Percentiles rank a stretch among this genome's conserved stretches.
phyloP scores from a whole-genome alignment of 805 yeast genomes.

The Sugiyamaella qingdaonensis region DNA sequence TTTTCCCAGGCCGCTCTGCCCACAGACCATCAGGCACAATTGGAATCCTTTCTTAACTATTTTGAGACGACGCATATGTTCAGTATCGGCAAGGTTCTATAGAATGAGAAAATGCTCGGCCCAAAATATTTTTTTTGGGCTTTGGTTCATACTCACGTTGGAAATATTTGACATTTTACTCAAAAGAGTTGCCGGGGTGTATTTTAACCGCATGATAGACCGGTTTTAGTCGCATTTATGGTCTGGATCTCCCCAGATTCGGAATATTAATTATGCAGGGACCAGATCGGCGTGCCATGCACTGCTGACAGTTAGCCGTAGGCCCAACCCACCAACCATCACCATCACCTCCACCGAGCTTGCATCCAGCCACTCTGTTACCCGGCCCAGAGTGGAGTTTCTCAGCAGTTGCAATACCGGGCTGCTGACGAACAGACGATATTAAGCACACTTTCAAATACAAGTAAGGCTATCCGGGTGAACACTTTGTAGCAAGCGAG shows the following conservation, averaged over 20 bases:
- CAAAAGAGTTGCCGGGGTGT: too few species aligned
- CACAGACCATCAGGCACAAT: constrained; percentile 52
- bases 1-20: constrained; percentile 72
- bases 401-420: background rate
- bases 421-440: background rate
- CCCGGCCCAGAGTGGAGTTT: background rate
- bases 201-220: too few species aligned
- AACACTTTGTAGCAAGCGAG: too few species aligned
- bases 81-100: background rate
- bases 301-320: constrained; percentile 2
- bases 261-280: constrained; percentile 1
- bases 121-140: background rate
- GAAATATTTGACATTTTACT: background rate
- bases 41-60: constrained; percentile 56
- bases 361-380: background rate
- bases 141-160: background rate
- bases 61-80: constrained; percentile 48
- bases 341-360: background rate
- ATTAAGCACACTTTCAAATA: background rate
- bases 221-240: too few species aligned
- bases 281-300: constrained; percentile 1
- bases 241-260: too few species aligned
- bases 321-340: background rate
- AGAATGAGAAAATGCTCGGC: background rate
- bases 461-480: too few species aligned